Evolutionary conservation across 139 green algal genomes (phyloP).

Genomic region (Gonium pectorale): DNA sequence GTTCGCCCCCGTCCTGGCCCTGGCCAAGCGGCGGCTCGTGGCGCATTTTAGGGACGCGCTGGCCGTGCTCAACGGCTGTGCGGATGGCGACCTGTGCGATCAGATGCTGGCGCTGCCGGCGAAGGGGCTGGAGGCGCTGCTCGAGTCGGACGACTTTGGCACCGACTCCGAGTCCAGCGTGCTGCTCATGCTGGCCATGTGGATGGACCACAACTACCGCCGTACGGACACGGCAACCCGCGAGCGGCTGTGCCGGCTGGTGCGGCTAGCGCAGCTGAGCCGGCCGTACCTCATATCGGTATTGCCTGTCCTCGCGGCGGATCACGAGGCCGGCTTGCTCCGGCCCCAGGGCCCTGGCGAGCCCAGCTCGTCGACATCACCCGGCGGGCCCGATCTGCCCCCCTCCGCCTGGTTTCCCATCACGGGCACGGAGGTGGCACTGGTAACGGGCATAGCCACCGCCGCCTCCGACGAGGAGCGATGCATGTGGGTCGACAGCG

Average conservation of each 20-base stretch:
- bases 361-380: no score
- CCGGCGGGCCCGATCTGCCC: no score
- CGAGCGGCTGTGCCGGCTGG: conserved; percentile 1
- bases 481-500: no score
- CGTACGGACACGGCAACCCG: background rate
- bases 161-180: background rate
- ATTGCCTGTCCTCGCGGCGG: background rate
- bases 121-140: background rate
- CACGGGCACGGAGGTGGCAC: background rate
- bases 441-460: background rate
- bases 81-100: background rate
- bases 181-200: background rate
- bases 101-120: background rate
- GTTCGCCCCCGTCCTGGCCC: background rate
- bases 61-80: background rate
- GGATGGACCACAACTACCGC: background rate
- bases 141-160: background rate
- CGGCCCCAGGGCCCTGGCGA: no score
- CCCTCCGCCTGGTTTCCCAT: conserved; percentile 3
- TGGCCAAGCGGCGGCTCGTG: background rate
- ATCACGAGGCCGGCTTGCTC: no score
- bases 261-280: conserved; percentile 12
- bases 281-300: conserved; percentile 5
- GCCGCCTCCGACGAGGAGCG: background rate
- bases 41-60: background rate